phyloP scores from a whole-genome alignment of 2,329 filamentous ascomycete species.

The Fusarium piperis region DNA sequence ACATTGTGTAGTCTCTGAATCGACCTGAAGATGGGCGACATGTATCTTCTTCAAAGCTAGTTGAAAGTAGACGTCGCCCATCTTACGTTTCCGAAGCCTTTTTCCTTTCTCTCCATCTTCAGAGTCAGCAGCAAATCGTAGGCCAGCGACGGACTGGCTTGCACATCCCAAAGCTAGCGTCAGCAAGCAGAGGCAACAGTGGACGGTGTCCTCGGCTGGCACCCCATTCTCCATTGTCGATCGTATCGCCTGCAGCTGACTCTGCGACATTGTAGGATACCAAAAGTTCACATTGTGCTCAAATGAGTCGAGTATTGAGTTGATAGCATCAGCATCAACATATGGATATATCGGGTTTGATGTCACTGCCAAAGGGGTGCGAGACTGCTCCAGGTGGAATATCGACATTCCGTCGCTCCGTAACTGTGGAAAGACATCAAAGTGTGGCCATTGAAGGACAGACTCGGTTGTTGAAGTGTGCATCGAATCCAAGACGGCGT shows the following conservation, averaged over 20 bases:
- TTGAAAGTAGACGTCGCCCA: constrained; percentile 58
- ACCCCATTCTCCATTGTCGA: constrained; percentile 46
- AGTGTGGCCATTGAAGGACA: constrained; percentile 62
- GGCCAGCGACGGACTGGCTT: constrained; percentile 50
- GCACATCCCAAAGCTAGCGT: constrained; percentile 60
- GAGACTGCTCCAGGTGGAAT: constrained; percentile 58
- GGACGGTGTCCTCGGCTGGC: constrained; percentile 49
- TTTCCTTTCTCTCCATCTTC: constrained; percentile 43
- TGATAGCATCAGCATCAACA: constrained; percentile 53
- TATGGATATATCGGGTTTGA: constrained; percentile 53
- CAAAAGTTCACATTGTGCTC: constrained; percentile 61
- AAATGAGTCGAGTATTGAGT: constrained; percentile 55
- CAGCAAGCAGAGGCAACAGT: constrained; percentile 55
- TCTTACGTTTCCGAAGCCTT: constrained; percentile 45
- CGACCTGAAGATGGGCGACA: constrained; percentile 57
- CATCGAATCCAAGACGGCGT: constrained; percentile 60
- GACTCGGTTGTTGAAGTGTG: constrained; percentile 62
- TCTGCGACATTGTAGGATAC: constrained; percentile 60
- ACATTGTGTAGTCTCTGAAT: constrained; percentile 58
- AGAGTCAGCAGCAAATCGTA: constrained; percentile 31
- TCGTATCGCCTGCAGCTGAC: constrained; percentile 48
- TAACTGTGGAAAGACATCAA: constrained; percentile 55
- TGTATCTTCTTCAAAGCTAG: constrained; percentile 57
- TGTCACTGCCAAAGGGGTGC: constrained; percentile 48
- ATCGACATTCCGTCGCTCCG: constrained; percentile 56